A percentile compares a stretch with the other conserved stretches of the same genome.
Evolutionary conservation across 2,329 filamentous ascomycete species (phyloP).

Genomic region (Epichloe hybrida): DNA sequence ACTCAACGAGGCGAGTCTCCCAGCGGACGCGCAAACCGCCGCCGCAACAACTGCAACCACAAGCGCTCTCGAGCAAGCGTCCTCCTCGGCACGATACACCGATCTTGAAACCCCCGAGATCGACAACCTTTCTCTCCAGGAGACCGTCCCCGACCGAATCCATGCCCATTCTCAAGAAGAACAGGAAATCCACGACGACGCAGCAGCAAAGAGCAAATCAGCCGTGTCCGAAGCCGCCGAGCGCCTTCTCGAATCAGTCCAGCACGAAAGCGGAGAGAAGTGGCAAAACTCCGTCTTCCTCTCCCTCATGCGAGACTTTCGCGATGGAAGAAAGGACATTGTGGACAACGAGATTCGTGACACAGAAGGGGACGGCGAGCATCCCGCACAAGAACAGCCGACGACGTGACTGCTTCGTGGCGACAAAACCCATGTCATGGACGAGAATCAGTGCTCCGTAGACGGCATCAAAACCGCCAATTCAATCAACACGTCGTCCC

Average conservation of each 20-base stretch:
- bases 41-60: background rate
- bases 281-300: conserved; percentile 34
- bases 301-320: conserved; percentile 31
- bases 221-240: conserved; percentile 29
- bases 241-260: conserved; percentile 28
- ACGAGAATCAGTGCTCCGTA: background rate
- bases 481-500: background rate
- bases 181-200: conserved; percentile 4
- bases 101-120: conserved; percentile 22
- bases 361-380: conserved; percentile 11
- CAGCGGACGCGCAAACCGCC: conserved; percentile 7
- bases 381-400: background rate
- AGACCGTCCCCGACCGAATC: background rate
- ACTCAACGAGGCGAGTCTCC: conserved; percentile 19
- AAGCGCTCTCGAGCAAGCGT: background rate
- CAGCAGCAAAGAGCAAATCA: conserved; percentile 15
- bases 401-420: conserved; percentile 6
- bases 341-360: conserved; percentile 27
- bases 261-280: conserved; percentile 31
- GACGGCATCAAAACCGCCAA: background rate
- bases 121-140: conserved; percentile 18
- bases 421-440: background rate
- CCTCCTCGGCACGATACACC: conserved; percentile 9
- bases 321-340: conserved; percentile 31
- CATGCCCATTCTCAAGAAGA: conserved; percentile 8